A percentile compares a stretch with the other conserved stretches of the same genome.
phyloP scores from a whole-genome alignment of 139 green algal genomes.

The Chlorella vulgaris region DNA sequence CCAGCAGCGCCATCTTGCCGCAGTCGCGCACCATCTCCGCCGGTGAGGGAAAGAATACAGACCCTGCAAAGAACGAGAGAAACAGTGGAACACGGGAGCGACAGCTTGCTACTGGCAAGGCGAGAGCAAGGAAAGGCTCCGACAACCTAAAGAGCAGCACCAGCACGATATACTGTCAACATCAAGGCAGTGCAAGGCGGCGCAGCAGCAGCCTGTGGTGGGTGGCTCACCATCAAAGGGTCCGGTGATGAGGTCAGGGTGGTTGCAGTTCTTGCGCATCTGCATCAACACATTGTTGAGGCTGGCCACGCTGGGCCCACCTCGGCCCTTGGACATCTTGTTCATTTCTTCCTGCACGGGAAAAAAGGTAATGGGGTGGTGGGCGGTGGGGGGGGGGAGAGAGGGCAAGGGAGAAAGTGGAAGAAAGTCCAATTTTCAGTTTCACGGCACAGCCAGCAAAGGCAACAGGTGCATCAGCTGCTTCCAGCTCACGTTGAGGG shows the following conservation, averaged over 20 bases:
- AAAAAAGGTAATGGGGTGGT: background rate
- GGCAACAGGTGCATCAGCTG: background rate
- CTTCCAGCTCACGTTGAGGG: constrained; percentile 59
- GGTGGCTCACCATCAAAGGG: constrained; percentile 47
- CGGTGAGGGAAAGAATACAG: constrained; percentile 60
- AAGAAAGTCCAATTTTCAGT: too few relatives aligned
- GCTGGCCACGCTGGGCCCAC: constrained; percentile 34
- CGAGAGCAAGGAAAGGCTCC: background rate
- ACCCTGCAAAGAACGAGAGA: constrained; percentile 6
- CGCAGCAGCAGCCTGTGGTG: too few relatives aligned
- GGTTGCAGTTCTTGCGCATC: constrained; percentile 98
- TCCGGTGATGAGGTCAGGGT: constrained; percentile 95
- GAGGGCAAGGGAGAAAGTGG: too few relatives aligned
- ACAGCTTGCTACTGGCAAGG: background rate
- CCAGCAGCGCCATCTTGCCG: constrained; percentile 95
- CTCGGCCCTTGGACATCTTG: constrained; percentile 11
- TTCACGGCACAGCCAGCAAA: too few relatives aligned
- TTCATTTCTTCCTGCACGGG: constrained; percentile 42
- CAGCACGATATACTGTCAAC: too few relatives aligned
- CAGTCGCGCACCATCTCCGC: constrained; percentile 85
- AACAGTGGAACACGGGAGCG: background rate
- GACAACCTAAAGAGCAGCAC: too few relatives aligned
- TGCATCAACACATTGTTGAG: constrained; percentile 98
- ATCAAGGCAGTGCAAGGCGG: too few relatives aligned
- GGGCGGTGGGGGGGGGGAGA: background rate